Evolutionary conservation across 768 basidiomycete species (phyloP).

Genomic region (button mushroom (Agaricus bisporus)): DNA sequence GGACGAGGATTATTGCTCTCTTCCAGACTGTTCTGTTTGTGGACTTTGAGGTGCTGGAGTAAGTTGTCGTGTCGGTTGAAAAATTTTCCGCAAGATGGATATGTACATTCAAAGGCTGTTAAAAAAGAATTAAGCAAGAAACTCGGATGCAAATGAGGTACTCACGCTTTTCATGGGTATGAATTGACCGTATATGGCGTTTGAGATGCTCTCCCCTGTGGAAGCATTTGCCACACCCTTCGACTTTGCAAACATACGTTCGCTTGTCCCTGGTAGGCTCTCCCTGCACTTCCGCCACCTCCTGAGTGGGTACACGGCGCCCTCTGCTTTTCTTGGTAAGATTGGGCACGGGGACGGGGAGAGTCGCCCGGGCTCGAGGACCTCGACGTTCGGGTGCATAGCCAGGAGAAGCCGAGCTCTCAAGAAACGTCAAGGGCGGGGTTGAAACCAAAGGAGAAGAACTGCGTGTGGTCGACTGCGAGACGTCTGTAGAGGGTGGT

Average conservation of each 20-base stretch:
- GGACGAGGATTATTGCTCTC: constrained; percentile 11
- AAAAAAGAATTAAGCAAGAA: constrained; percentile 10
- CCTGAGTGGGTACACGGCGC: constrained; percentile 61
- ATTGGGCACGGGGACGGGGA: constrained; percentile 70
- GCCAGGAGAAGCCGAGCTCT: constrained; percentile 12
- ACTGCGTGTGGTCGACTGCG: constrained; percentile 7
- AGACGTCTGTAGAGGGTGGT: constrained; percentile 1
- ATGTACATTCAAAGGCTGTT: constrained; percentile 67
- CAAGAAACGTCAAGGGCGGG: constrained; percentile 14
- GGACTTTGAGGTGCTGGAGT: constrained; percentile 71
- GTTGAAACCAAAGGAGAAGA: constrained; percentile 6
- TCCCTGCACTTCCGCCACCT: constrained; percentile 15
- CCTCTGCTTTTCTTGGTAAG: constrained; percentile 78
- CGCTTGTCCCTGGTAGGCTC: constrained; percentile 26
- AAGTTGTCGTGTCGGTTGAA: constrained; percentile 82
- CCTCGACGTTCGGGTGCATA: constrained; percentile 29
- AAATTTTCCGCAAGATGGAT: constrained; percentile 58
- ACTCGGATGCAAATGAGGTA: constrained; percentile 12
- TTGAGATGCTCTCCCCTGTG: constrained; percentile 72
- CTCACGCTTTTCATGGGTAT: constrained; percentile 76
- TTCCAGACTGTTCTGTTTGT: constrained; percentile 31
- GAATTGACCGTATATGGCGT: constrained; percentile 68
- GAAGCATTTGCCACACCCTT: constrained; percentile 69
- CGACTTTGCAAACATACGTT: constrained; percentile 57
- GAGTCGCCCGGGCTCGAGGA: constrained; percentile 45